These are phyloP conservation scores for Penicillium verrucosum DNA, from an alignment of 2,329 filamentous ascomycete species.

Conservation along the genomic window DNA sequence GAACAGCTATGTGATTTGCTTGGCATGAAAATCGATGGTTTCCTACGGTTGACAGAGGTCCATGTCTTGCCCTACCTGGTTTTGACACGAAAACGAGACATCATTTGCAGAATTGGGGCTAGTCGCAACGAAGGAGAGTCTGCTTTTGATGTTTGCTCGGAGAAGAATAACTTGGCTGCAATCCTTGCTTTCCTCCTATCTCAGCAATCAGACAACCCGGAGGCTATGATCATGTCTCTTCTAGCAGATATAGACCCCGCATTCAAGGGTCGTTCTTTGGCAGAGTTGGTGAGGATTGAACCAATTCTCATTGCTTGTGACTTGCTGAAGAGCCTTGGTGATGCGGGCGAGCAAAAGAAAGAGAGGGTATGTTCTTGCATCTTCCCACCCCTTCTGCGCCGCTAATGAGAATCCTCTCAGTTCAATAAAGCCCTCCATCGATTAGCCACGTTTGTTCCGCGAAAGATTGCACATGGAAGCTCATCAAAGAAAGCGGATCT, in stretches of 20 bases:
- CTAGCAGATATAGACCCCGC: conserved; percentile 66
- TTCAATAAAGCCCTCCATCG: conserved; percentile 52
- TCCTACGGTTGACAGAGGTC: conserved; percentile 72
- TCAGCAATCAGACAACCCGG: conserved; percentile 62
- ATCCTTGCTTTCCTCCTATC: conserved; percentile 59
- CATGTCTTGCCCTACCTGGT: conserved; percentile 86
- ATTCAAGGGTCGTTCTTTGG: conserved; percentile 65
- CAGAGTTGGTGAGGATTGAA: conserved; percentile 69
- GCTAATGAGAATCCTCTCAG: conserved; percentile 16
- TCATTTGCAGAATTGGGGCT: conserved; percentile 76
- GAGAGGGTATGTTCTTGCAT: conserved; percentile 48
- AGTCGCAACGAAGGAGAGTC: conserved; percentile 55
- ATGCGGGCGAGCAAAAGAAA: conserved; percentile 55
- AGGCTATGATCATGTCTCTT: conserved; percentile 65
- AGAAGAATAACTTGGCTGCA: conserved; percentile 57
- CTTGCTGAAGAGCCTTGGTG: conserved; percentile 74
- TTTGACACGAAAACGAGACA: conserved; percentile 69
- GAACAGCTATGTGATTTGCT: conserved; percentile 78
- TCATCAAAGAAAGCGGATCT: conserved; percentile 53
- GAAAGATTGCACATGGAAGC: conserved; percentile 46
- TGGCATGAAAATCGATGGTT: conserved; percentile 68
- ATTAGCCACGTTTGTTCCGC: conserved; percentile 51
- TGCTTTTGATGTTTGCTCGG: conserved; percentile 60
- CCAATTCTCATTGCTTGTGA: conserved; percentile 74
- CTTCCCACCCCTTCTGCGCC: conserved; percentile 26